Evolutionary conservation across 2,329 filamentous ascomycete species (phyloP).

Genomic region (Arthrinium puccinioides): DNA sequence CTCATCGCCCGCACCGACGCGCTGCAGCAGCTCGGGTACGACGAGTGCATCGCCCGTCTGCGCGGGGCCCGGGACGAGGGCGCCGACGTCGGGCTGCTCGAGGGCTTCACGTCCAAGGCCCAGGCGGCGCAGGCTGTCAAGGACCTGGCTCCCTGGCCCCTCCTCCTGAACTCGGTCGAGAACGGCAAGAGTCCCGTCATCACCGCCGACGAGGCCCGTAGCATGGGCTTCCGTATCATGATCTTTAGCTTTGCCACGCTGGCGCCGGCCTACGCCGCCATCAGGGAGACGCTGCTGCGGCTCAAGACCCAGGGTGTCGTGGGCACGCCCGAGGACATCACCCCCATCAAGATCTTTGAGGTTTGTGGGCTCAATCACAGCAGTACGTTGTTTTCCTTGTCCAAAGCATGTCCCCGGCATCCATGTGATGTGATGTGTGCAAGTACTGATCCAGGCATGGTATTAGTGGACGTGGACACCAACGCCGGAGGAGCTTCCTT

Average conservation of each 20-base stretch:
- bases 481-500: conserved; percentile 21
- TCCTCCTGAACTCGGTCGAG: conserved; percentile 52
- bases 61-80: conserved; percentile 43
- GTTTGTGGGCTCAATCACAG: conserved; percentile 22
- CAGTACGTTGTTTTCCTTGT: conserved; percentile 4
- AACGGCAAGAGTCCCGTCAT: conserved; percentile 48
- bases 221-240: conserved; percentile 50
- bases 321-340: conserved; percentile 19
- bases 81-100: conserved; percentile 53
- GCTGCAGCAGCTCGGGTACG: conserved; percentile 47
- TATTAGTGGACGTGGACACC: conserved; percentile 17
- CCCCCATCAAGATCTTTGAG: conserved; percentile 21
- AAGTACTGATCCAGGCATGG: background rate
- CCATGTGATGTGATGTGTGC: too few relatives aligned
- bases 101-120: conserved; percentile 45
- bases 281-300: conserved; percentile 26
- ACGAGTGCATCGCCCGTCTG: conserved; percentile 45
- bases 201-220: conserved; percentile 41
- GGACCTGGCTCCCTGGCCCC: conserved; percentile 39
- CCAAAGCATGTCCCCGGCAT: background rate
- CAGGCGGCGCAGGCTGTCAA: conserved; percentile 38
- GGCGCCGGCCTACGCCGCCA: conserved; percentile 36
- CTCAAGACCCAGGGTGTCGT: conserved; percentile 27
- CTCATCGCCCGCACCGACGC: conserved; percentile 60
- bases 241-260: conserved; percentile 48